Conservation (phyloP, 208 protist species). For the Crithidia fasciculata region DNA sequence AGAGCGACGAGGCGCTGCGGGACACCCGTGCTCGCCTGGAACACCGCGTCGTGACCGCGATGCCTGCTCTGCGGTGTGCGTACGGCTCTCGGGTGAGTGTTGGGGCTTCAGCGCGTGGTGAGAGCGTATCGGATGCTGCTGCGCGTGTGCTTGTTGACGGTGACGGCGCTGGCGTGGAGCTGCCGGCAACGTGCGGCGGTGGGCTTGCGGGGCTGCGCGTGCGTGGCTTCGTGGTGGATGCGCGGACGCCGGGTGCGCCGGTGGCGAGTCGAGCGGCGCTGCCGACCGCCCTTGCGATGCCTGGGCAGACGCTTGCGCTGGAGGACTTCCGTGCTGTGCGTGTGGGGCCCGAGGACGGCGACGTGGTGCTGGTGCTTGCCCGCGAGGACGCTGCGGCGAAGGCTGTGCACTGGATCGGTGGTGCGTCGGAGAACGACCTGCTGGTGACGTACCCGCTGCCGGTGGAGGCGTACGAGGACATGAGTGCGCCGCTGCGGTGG, state of each 20-base stretch:
- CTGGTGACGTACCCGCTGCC: conserved; percentile 53
- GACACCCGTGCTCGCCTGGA: conserved; percentile 20
- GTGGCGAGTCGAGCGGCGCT: background rate
- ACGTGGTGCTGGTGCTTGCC: conserved; percentile 39
- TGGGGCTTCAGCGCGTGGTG: background rate
- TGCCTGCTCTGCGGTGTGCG: conserved; percentile 35
- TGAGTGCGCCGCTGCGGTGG: conserved; percentile 40
- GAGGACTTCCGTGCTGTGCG: conserved; percentile 59
- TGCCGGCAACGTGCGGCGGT: conserved; percentile 28
- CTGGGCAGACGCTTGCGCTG: conserved; percentile 60
- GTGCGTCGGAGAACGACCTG: conserved; percentile 51
- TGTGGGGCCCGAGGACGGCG: conserved; percentile 24
- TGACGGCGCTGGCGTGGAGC: conserved; percentile 10
- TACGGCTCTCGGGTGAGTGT: conserved; percentile 11
- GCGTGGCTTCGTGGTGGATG: conserved; percentile 43
- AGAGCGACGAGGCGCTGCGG: conserved; percentile 15
- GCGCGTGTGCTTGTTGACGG: background rate
- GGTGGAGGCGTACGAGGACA: conserved; percentile 42
- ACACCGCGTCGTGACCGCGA: conserved; percentile 23
- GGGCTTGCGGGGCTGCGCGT: conserved; percentile 25
- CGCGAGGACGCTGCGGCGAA: conserved; percentile 37
- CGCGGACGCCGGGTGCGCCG: conserved; percentile 24
- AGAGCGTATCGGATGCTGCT: conserved; percentile 8
- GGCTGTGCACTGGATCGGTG: conserved; percentile 51
- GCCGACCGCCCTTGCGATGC: conserved; percentile 35